Evolutionary conservation across 768 basidiomycete species (phyloP), one percentile per base, ranked within the genome.

Genomic region (Mycena pura): DNA sequence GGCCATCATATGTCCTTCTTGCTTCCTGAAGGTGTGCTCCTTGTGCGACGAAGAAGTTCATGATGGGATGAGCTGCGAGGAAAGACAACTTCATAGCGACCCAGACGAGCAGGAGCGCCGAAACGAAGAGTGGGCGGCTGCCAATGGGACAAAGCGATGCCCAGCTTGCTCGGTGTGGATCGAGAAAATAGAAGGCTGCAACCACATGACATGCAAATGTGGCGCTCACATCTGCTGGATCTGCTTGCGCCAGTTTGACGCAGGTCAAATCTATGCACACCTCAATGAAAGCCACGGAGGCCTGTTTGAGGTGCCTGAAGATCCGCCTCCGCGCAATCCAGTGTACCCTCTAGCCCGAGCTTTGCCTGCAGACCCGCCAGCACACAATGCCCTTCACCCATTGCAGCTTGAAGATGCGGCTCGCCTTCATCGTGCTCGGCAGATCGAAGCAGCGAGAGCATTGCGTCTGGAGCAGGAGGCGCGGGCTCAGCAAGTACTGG

Each of bases 211-310:
- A 2, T 87, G 85, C 68, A 72, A 57, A 52, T 86, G 85, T 65
- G 79, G 80, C 3, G 77, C 77, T 10, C 84, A 87, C 66, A 77
- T 85, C 24, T 85, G 84, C 59, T 86, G 84, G 87, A 71, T 72
- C 8, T 88, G 87, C 57, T 70, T 84, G 74, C 71, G 71, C 8
- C 47, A 74, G 5, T 87, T 86, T 45, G 59, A 57, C 0, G 19
- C 3, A 0, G 57, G 29, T 0, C 67, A 70, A 6, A 75, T 80
- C 15, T 79, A 81, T 44, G 1, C 6, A 0, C 78, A 80, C 40
- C 78, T 80, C 71, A 43, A 44, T 8, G 13, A 6, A 1, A 68
- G 21, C 6, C 80, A 80, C 62, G 73, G 73, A 24, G 62, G 66
- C 10, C 2, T 24, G 7, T 56, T 63, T 22, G 59, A 25, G 1